Percentiles rank a stretch among this genome's conserved stretches.
Conservation (phyloP, 345 rosid species). For the Viola odorata region DNA sequence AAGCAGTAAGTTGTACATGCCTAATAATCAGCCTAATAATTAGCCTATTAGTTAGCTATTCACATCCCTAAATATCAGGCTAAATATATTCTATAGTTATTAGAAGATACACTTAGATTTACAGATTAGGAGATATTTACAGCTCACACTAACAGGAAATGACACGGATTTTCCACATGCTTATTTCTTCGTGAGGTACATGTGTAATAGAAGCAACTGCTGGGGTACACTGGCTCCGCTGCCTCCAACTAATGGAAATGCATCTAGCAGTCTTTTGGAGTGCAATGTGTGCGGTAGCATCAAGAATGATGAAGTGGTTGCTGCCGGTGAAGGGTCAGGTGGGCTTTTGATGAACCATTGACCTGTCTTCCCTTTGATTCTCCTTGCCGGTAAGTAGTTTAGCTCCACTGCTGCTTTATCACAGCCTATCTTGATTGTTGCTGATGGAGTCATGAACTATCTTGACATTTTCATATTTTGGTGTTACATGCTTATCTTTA, state of each 20-base stretch:
- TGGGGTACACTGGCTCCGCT: conserved; percentile 78
- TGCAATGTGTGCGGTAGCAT: conserved; percentile 80
- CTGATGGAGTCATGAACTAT: no score
- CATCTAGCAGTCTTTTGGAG: conserved; percentile 54
- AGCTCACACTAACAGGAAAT: no score
- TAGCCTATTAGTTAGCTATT: no score
- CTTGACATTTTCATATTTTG: not conserved
- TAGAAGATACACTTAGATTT: no score
- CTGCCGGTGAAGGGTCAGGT: conserved; percentile 18
- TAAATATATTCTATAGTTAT: no score
- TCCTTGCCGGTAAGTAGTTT: not conserved
- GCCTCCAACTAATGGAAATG: conserved; percentile 33
- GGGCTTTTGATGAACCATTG: conserved; percentile 17
- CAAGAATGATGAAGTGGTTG: conserved; percentile 38
- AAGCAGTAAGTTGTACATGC: no score
- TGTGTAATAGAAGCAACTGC: conserved; percentile 64
- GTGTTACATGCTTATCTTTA: not conserved
- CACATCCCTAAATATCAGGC: no score
- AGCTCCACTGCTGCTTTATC: no score
- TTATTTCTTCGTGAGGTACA: conserved; percentile 67
- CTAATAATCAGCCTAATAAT: no score
- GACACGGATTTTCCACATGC: conserved; percentile 66
- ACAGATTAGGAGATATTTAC: no score
- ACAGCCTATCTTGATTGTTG: no score
- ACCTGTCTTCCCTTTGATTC: not conserved